phyloP scores from a whole-genome alignment of 2,329 filamentous ascomycete species.

The Reticulascus tulasneorum region DNA sequence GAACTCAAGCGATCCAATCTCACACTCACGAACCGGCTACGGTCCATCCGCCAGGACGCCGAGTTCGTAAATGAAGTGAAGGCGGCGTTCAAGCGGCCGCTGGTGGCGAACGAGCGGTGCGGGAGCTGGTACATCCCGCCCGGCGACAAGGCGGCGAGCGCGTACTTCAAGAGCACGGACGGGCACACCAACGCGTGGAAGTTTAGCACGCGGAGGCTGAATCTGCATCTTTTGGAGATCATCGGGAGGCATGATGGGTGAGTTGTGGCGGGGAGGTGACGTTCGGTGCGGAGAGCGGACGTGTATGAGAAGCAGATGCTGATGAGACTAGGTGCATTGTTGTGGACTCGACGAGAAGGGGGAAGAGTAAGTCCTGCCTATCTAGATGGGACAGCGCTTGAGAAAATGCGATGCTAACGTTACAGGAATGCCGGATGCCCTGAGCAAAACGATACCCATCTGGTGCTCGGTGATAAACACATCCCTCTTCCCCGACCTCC shows the following conservation, averaged over 20 bases:
- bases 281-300: background rate
- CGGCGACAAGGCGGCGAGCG: constrained; percentile 61
- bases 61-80: constrained; percentile 65
- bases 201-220: constrained; percentile 80
- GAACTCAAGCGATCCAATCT: constrained; percentile 74
- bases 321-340: constrained; percentile 62
- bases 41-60: constrained; percentile 74
- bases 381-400: background rate
- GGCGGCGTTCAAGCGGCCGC: constrained; percentile 54
- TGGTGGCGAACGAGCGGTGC: constrained; percentile 91
- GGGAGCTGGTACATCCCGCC: constrained; percentile 90
- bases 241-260: constrained; percentile 66
- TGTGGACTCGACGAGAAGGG: constrained; percentile 87
- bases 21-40: constrained; percentile 75
- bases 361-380: constrained; percentile 60
- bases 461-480: constrained; percentile 89
- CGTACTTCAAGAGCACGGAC: constrained; percentile 98
- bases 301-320: background rate
- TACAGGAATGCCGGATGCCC: constrained; percentile 82
- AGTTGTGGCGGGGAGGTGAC: constrained; percentile 15
- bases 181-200: constrained; percentile 89
- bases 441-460: constrained; percentile 89
- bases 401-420: constrained; percentile 4
- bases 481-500: constrained; percentile 63
- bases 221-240: constrained; percentile 72